A percentile compares a stretch with the other conserved stretches of the same genome.
Conservation (phyloP, 257 asterid species). For the Rauvolfia tetraphylla region DNA sequence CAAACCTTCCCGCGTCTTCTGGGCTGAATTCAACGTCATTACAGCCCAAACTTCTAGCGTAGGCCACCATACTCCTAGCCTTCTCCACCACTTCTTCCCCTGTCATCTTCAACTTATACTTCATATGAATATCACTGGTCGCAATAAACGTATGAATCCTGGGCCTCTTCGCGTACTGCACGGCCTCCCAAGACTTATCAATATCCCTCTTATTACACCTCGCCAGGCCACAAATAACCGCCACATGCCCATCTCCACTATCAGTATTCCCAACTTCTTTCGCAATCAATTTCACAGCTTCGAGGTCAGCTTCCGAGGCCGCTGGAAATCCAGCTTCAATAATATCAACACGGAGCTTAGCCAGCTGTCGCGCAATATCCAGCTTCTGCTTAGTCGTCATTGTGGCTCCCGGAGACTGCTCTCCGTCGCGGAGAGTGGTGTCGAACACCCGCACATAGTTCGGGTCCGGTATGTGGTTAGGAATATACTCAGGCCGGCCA, state of each 20-base stretch:
- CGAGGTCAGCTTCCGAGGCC: constrained; percentile 84
- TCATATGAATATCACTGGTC: constrained; percentile 92
- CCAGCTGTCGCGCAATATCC: constrained; percentile 75
- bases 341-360: constrained; percentile 87
- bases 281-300: constrained; percentile 77
- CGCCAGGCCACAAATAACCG: constrained; percentile 87
- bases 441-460: constrained; percentile 86
- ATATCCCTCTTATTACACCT: constrained; percentile 91
- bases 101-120: constrained; percentile 77
- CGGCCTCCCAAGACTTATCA: constrained; percentile 96
- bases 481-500: constrained; percentile 65
- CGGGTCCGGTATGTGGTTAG: constrained; percentile 75
- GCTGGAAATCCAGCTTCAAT: constrained; percentile 98
- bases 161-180: constrained; percentile 72
- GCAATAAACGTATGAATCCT: constrained; percentile 96
- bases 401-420: constrained; percentile 98
- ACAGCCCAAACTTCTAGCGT: constrained; percentile 87
- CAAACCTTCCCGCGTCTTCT: constrained; percentile 97
- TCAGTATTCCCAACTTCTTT: constrained; percentile 59
- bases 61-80: constrained; percentile 86
- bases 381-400: constrained; percentile 93
- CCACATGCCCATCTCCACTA: constrained; percentile 45
- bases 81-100: constrained; percentile 71
- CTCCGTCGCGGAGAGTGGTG: constrained; percentile 97
- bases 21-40: constrained; percentile 95